Percentiles rank a stretch among this genome's conserved stretches.
Conservation (phyloP, 352 stramenopile genomes). For the Globisporangium paroecandrum region DNA sequence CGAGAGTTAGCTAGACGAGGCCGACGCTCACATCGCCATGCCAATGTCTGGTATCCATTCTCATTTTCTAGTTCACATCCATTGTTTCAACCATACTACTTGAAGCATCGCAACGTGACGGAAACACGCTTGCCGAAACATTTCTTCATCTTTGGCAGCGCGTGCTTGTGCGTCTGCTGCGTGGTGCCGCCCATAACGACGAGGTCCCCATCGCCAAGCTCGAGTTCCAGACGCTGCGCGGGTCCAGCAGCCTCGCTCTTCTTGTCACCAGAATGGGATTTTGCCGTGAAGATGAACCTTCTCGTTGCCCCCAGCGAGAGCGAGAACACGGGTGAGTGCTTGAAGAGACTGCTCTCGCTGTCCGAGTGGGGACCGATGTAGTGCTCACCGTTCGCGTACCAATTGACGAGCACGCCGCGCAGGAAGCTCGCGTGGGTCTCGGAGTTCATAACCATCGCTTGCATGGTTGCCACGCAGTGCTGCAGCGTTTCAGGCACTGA, state of each 20-base stretch:
- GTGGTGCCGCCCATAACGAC: conserved; percentile 42
- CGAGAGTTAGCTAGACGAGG: neutral
- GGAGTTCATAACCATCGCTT: conserved; percentile 40
- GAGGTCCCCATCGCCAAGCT: conserved; percentile 37
- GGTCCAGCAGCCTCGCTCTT: neutral
- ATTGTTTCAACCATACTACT: neutral
- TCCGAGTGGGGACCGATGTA: conserved; percentile 80
- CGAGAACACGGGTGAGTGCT: conserved; percentile 31
- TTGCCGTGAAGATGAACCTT: conserved; percentile 28
- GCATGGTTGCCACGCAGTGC: conserved; percentile 37
- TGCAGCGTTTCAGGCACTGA: conserved; percentile 33
- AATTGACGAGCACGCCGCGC: conserved; percentile 71
- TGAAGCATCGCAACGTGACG: conserved; percentile 19
- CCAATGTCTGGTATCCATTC: too few relatives aligned
- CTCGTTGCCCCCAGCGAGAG: conserved; percentile 36
- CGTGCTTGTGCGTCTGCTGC: conserved; percentile 41
- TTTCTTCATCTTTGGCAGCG: conserved; percentile 31
- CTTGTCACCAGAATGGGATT: neutral
- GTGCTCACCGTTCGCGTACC: conserved; percentile 78
- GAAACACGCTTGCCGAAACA: conserved; percentile 7
- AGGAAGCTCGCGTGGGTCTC: conserved; percentile 18
- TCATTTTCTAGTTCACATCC: too few relatives aligned
- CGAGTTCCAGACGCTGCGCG: conserved; percentile 21
- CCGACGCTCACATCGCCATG: too few relatives aligned
- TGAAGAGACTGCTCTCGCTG: conserved; percentile 51